Base-by-base conservation (phyloP, 371 early-diverging fungal genomes). In the Nematocida sp. region DNA sequence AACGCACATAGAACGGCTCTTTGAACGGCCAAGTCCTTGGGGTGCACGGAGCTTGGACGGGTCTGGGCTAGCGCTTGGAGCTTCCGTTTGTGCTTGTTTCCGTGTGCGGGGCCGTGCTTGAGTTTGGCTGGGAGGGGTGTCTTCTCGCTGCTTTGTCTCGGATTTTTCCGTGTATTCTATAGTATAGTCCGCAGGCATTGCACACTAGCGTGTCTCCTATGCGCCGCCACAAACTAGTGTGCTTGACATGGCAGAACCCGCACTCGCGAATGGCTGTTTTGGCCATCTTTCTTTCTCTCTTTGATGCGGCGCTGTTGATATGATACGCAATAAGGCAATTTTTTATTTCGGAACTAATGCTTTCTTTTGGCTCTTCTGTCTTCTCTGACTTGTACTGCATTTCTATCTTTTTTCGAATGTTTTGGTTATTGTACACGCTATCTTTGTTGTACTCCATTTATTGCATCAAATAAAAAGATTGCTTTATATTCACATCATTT, bases 181-280 rank as follows among this genome's bases (percentile, higher is more conserved):
- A 79, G 60, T 82, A 82, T 23, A 82, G 78, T 29, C 83, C 83
- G 54, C 83, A 82, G 11, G 83, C 83, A 76, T 82, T 82, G 64
- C 83, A 82, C 13, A 82, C 64, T 34, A 65, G 37, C 32, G 63
- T 50, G 2, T 77, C 77, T 46, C 78, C 77, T 2, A 70, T 49
- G 43, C 81, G 55, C 41, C 83, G 57, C 83, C 83, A 82, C 15
- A 80, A 52, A 34, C 79, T 66, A 27, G 83, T 82, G 25, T 74
- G 56, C 5, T 40, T 76, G 15, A 79, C 80, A n/a, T 64, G 52
- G 64, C 80, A 80, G 51, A 79, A 62, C 7, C 64, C 76, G 56
- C 82, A 82, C 34, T 50, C 45, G 8, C 64, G 60, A 29, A 8
- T 13, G 8, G 38, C 62, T 41, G 34, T 23, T 32, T 62, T 29